These are phyloP conservation scores for Diospyros lotus DNA, from an alignment of 148 eudicot species.

Conservation along the genomic window DNA sequence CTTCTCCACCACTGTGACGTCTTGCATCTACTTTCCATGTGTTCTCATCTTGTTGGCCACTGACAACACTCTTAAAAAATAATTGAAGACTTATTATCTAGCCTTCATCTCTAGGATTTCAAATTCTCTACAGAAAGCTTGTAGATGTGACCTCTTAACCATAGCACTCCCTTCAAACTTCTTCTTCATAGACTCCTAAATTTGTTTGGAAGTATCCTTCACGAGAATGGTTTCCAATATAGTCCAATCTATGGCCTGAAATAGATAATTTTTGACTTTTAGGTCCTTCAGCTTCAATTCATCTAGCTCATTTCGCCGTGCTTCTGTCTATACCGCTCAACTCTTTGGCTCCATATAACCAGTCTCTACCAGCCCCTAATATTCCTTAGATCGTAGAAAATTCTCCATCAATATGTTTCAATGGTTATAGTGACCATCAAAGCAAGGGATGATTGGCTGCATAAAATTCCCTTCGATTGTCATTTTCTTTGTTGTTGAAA, in stretches of 20 bases:
- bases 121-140: neutral
- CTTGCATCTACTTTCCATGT: neutral
- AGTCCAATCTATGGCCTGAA: neutral
- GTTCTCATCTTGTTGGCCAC: neutral
- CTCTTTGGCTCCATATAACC: neutral
- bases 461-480: neutral
- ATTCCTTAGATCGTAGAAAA: neutral
- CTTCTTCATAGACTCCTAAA: neutral
- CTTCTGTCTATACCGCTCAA: neutral
- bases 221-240: neutral
- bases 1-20: neutral
- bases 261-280: neutral
- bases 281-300: neutral
- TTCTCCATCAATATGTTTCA: neutral
- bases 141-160: neutral
- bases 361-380: neutral
- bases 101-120: neutral
- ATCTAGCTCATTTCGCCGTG: neutral
- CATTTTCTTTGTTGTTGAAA: neutral
- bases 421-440: neutral
- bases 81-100: neutral
- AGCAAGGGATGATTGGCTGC: constrained; percentile 1
- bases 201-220: neutral
- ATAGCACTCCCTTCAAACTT: neutral
- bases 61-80: neutral